Evolutionary conservation across 805 yeast genomes (phyloP).

Genomic region (Naumovozyma castellii): DNA sequence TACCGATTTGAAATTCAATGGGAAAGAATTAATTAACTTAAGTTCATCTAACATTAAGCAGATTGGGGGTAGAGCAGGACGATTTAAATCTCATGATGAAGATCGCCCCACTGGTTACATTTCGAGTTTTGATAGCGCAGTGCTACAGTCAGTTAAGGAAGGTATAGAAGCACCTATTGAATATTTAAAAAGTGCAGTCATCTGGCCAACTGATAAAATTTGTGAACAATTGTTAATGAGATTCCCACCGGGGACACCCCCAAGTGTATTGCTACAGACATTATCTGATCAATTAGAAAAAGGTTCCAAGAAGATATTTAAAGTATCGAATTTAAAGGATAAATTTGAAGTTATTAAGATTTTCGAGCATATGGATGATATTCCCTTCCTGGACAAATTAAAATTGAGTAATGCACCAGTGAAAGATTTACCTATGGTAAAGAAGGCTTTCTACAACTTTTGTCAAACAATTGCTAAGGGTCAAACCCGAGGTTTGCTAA

Average conservation of each 20-base stretch:
- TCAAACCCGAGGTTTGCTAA: conserved; percentile 45
- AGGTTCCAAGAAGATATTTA: conserved; percentile 16
- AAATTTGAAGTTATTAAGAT: conserved; percentile 35
- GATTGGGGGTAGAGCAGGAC: conserved; percentile 94
- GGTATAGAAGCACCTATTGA: conserved; percentile 45
- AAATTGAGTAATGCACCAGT: conserved; percentile 56
- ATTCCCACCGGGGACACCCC: conserved; percentile 42
- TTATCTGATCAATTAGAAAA: conserved; percentile 32
- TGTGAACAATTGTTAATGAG: conserved; percentile 58
- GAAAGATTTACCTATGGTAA: conserved; percentile 31
- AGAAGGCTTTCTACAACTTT: conserved; percentile 38
- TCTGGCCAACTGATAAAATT: conserved; percentile 76
- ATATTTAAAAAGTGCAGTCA: conserved; percentile 47
- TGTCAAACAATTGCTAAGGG: conserved; percentile 48
- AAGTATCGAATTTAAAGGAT: conserved; percentile 21
- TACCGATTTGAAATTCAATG: conserved; percentile 60
- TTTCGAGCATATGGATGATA: conserved; percentile 34
- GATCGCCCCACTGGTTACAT: conserved; percentile 39
- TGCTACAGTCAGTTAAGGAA: conserved; percentile 36
- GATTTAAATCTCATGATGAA: conserved; percentile 38
- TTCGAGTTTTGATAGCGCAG: conserved; percentile 40
- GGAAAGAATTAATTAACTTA: conserved; percentile 39
- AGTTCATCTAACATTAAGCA: conserved; percentile 70
- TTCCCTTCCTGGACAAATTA: conserved; percentile 49
- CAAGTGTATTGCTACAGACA: conserved; percentile 38